phyloP scores from a whole-genome alignment of 1,284 basidiomycete species.

The Volvariella surrecta region DNA sequence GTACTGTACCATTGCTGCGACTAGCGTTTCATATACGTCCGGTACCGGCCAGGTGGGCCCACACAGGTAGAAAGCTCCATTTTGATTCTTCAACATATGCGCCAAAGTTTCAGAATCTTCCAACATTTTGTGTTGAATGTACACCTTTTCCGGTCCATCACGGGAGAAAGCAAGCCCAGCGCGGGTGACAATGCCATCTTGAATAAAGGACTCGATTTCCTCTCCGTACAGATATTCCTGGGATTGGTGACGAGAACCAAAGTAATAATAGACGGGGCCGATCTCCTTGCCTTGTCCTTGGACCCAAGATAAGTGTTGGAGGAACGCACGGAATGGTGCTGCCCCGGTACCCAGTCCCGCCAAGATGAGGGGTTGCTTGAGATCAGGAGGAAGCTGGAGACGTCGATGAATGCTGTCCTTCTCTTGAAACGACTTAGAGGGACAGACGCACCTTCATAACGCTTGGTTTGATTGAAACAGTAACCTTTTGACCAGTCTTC shows the following conservation, averaged over 20 bases:
- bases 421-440: not conserved
- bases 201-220: constrained; percentile 79
- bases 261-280: constrained; percentile 95
- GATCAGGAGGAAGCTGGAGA: constrained; percentile 72
- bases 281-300: constrained; percentile 69
- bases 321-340: constrained; percentile 97
- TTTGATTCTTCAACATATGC: constrained; percentile 59
- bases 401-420: not conserved
- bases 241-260: constrained; percentile 91
- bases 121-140: constrained; percentile 98
- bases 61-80: constrained; percentile 93
- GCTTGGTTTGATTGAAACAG: constrained; percentile 96
- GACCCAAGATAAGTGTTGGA: constrained; percentile 89
- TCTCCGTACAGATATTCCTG: constrained; percentile 97
- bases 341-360: constrained; percentile 97
- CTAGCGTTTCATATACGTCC: constrained; percentile 91
- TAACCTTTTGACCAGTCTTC: constrained; percentile 85
- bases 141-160: constrained; percentile 87
- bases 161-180: constrained; percentile 96
- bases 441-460: constrained; percentile 87
- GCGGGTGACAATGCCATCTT: constrained; percentile 78
- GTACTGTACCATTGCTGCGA: constrained; percentile 69
- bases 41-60: constrained; percentile 99
- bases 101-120: constrained; percentile 79
- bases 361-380: constrained; percentile 93